These are phyloP conservation scores for Fusarium haematococcum DNA, from an alignment of 2,329 filamentous ascomycete species.

Conservation along the genomic window DNA sequence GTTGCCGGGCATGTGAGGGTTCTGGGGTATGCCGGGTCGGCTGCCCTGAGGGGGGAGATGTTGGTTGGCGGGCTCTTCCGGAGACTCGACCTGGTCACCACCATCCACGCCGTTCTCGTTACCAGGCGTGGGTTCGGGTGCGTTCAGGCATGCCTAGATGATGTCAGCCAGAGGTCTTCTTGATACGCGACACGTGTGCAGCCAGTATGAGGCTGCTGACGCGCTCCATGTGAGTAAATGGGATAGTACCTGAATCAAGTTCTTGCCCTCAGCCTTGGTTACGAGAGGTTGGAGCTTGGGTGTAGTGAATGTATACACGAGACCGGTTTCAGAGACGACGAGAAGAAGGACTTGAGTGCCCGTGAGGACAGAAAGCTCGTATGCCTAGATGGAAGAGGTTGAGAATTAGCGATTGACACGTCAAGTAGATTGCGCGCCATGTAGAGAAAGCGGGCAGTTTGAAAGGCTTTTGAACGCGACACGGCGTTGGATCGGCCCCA, in stretches of 20 bases:
- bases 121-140: constrained; percentile 86
- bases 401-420: constrained; percentile 33
- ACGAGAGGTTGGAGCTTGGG: constrained; percentile 98
- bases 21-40: constrained; percentile 74
- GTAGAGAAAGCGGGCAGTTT: constrained; percentile 5
- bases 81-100: constrained; percentile 83
- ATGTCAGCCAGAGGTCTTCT: constrained; percentile 19
- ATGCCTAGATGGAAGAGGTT: constrained; percentile 72
- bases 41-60: constrained; percentile 75
- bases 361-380: constrained; percentile 96
- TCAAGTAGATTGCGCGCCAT: background rate
- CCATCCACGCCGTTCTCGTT: constrained; percentile 86
- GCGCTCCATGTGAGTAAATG: background rate
- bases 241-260: constrained; percentile 87
- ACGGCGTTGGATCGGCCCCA: background rate
- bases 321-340: constrained; percentile 95
- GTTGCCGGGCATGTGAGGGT: constrained; percentile 71
- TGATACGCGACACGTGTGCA: background rate
- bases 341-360: constrained; percentile 97
- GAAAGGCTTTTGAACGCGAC: constrained; percentile 21
- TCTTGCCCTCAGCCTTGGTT: constrained; percentile 99
- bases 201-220: background rate
- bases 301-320: constrained; percentile 98
- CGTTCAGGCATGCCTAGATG: constrained; percentile 91
- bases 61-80: constrained; percentile 85